phyloP scores from a whole-genome alignment of 768 basidiomycete genomes.

The Crucibulum laeve region DNA sequence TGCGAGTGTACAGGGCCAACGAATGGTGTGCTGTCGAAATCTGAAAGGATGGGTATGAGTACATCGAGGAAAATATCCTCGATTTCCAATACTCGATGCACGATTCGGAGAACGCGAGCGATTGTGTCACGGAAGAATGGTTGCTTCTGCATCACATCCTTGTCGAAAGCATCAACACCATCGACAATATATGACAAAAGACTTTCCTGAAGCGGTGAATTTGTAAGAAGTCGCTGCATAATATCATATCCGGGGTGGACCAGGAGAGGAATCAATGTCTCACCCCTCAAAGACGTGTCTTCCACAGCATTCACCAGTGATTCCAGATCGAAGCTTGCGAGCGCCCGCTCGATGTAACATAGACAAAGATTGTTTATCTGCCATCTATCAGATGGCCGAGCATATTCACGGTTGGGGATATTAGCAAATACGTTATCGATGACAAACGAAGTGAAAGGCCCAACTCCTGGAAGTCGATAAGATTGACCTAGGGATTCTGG shows the following conservation, averaged over 20 bases:
- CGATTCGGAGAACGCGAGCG: conserved; percentile 75
- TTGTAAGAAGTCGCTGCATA: conserved; percentile 72
- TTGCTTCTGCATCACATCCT: conserved; percentile 58
- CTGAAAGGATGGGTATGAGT: conserved; percentile 71
- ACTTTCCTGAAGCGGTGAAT: conserved; percentile 64
- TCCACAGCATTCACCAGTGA: conserved; percentile 57
- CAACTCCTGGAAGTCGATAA: conserved; percentile 75
- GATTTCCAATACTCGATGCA: conserved; percentile 76
- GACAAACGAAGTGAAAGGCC: conserved; percentile 81
- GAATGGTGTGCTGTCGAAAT: conserved; percentile 52
- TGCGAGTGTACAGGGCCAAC: conserved; percentile 55
- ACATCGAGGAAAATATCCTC: conserved; percentile 91
- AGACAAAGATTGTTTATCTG: conserved; percentile 81
- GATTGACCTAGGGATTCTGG: conserved; percentile 79
- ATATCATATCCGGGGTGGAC: conserved; percentile 87
- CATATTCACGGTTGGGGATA: conserved; percentile 71
- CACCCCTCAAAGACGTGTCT: conserved; percentile 45
- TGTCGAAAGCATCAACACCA: conserved; percentile 73
- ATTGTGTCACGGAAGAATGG: conserved; percentile 73
- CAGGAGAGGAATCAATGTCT: conserved; percentile 51
- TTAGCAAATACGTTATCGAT: conserved; percentile 86
- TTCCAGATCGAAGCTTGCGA: conserved; percentile 81
- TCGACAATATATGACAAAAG: conserved; percentile 80
- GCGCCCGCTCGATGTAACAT: conserved; percentile 77
- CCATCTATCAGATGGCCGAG: conserved; percentile 76